Evolutionary conservation across 106 monocot genomes (phyloP), one percentile per base, ranked within the genome.

Genomic region (Dioscorea zingiberensis): DNA sequence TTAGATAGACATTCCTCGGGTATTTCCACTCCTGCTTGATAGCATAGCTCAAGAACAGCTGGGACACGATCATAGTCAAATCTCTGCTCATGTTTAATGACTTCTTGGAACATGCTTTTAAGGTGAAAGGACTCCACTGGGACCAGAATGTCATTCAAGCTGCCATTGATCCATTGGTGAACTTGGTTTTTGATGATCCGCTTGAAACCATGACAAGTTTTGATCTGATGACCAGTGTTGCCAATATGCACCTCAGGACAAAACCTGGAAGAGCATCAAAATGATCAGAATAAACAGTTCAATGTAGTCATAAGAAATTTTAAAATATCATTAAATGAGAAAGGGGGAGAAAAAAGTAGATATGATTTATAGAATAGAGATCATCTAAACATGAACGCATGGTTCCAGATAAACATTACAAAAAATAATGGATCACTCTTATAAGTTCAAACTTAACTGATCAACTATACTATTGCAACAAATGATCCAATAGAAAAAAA

Each of bases 171-270:
- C 91, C 94, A 95, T 48, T 44, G 29, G 49, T 95, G 94, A 21
- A 48, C 73, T 14, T 44, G 64, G 62, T 84, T 63, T 51, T 87
- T 85, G 5, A 53, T 53, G n/a, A 84, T 78, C 23, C 76, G 80
- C 64, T 88, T 88, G 74, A 79, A 91, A 48, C 91, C 87, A 70
- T 58, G 58, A 55, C 94, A 91, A n/a, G 87, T 80, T 78, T 68
- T 87, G 48, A 95, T 85, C 44, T 69, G 66, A 63, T 95, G 91
- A 9, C 87, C 91, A 54, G 21, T 38, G 17, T 61, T 69, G 58
- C 94, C 94, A 45, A 91, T 75, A 60, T 81, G 81, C 22, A 87
- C 81, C 69, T 91, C 87, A 17, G 94, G 83, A 54, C 94, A 95
- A 63, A 77, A 88, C 69, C 94, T 88, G 59, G 13, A 62, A 59